Evolutionary conservation across 768 basidiomycete species (phyloP), one percentile per base, ranked within the genome.

Genomic region (Tricholoma flavovirens): DNA sequence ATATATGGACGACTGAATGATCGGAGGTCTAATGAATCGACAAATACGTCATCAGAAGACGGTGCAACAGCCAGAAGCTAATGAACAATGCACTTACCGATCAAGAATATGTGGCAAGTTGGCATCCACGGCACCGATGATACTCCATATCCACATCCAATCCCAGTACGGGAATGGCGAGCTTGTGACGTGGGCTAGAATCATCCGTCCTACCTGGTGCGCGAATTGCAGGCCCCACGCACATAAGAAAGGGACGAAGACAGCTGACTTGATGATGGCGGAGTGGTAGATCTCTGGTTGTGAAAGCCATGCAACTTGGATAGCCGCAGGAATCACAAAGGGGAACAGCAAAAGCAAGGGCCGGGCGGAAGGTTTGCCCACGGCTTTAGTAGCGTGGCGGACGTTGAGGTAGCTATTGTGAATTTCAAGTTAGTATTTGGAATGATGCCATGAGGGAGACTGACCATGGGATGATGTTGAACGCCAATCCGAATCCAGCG

Each of bases 211-310:
- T 35, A 97, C 95, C 67, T 94, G 87, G 60, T 91, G 90, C 26
- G 89, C 87, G 61, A 92, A 91, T 69, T 90, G 88, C 52, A 90
- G 69, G n/a, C 94, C 96, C 94, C 95, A 98, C 17, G 90, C 86
- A 63, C 85, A 87, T 15, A 95, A 71, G 76, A 95, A 97, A 3
- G 94, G 93, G 10, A 98, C 73, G 66, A 98, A 86, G 22, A 86
- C 78, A 1, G 84, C 75, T 1, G 89, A 89, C 61, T 87, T 76
- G 38, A 97, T 75, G 68, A 96, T 83, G n/a, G 74, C 75, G 2
- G 86, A 84, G 55, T 83, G 72, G 54, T 78, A 71, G 62, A 76
- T 73, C 17, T 79, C 71, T 8, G 91, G 87, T 26, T 85, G 83
- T 17, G 83, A 77, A 15, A 98, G 78, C 95, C 96, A 99, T 29